Evolutionary conservation across 2,329 filamentous ascomycete species (phyloP), one percentile per base, ranked within the genome.

Genomic region (Fusarium sp.): DNA sequence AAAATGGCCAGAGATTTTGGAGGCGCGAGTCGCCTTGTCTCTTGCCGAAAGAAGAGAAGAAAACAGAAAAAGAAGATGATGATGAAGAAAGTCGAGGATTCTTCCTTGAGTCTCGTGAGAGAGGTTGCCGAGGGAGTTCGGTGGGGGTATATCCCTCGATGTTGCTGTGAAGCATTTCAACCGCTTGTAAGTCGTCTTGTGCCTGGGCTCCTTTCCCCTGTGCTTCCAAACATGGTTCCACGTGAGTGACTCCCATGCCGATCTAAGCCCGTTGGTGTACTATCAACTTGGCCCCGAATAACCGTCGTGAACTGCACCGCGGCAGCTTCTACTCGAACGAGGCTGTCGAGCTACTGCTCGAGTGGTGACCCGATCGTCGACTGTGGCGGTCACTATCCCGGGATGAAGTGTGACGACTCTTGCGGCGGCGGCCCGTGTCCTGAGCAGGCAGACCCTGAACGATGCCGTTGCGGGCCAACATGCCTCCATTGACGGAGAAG

Each of bases 401-500:
- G 65, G 81, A 81, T 6, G 83, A 83, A n/a, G 81, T 79, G 70
- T 85, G 85, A 67, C 85, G 83, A 78, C 83, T 84, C 79, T 85
- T 85, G 71, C 82, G 78, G 65, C 83, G 81, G 72, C 82, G 86
- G 76, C 80, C 80, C 66, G 76, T 80, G 60, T 86, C 81, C 71
- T 84, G 83, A 61, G 83, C 86, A 13, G 88, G 88, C 36, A 90
- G 83, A 54, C 88, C 88, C 79, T 90, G 88, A 68, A 90, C 87
- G 68, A 90, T 89, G 44, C 88, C 88, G 75, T 90, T 90, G 70
- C 88, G 86, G 68, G 88, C 88, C 69, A 90, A 83, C 93, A 97
- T 97, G 78, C 95, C 95, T 75, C 96, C 93, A 78, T 97, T 97
- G 80, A 96, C 92, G 61, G 93, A 97, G 82, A 97, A 97, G 85